Evolutionary conservation across 768 basidiomycete genomes (phyloP), one percentile per base, ranked within the genome.

Genomic region (Rhizopogon vulgaris): DNA sequence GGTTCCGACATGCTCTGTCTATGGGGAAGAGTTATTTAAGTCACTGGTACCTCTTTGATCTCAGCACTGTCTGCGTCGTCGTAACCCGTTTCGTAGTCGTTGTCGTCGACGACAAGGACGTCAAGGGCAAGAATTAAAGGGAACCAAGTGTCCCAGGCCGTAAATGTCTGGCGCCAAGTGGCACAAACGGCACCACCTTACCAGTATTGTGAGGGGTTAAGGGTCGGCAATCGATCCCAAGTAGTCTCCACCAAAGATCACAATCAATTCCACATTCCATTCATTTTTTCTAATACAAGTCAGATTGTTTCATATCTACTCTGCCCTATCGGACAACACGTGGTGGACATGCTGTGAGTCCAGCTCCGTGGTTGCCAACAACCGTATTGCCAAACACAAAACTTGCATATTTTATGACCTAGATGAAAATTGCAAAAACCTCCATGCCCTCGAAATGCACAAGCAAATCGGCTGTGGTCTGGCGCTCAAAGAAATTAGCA

Each of bases 1-100:
- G 83, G 78, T 79, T 86, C 83, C 63, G 84, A 85, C 84, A 87
- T 86, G 69, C 63, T 65, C 62, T 55, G 47, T 40, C 32, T 52
- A 49, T 25, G 11, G 39, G 32, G 32, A 18, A 57, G 43, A 28
- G n/a, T 28, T 34, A 24, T 25, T 24, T 28, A 28, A 49, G 37
- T 15, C 47, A 37, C 27, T 22, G 47, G 37, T 37, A 43, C 41
- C 40, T 52, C 15, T 18, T 22, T 41, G 27, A 52, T 46, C 36
- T 41, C 51, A 41, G 40, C 38, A 32, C 46, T 32, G 22, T 22
- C 37, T 47, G 28, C 41, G 48, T 45, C 36, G 24, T 52, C 42
- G n/a, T 28, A 17, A 36, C 34, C 38, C 25, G 41, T 41, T 48
- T 48, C 41, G 39, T 38, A 18, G 56, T 42, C 42, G 56, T 49